A percentile compares a stretch with the other conserved stretches of the same genome.
These are phyloP conservation scores for Neopestalotiopsis sp. DNA, from an alignment of 2,329 filamentous ascomycete genomes.

Conservation along the genomic window DNA sequence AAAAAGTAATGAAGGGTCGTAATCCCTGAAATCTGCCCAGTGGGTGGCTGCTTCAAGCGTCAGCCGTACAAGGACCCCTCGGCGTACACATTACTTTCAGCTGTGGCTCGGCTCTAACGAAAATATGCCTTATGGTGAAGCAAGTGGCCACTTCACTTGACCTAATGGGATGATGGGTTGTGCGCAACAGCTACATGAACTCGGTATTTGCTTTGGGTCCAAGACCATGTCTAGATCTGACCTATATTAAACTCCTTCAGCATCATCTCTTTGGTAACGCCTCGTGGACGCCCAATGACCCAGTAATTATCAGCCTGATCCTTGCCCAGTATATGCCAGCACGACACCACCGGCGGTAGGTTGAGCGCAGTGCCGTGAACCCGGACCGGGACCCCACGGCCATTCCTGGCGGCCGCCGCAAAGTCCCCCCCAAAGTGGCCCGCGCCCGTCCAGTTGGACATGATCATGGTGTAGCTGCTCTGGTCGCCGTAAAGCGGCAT, in stretches of 20 bases:
- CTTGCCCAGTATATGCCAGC: not conserved
- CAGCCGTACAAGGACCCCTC: no score
- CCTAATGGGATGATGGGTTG: no score
- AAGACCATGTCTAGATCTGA: not conserved
- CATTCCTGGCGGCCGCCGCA: not conserved
- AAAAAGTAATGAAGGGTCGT: no score
- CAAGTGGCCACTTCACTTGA: no score
- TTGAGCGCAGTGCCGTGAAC: not conserved
- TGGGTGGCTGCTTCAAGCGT: no score
- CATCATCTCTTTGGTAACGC: not conserved
- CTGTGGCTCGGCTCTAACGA: no score
- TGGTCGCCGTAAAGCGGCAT: not conserved
- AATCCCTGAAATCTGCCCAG: no score
- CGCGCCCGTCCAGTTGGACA: constrained; percentile 5
- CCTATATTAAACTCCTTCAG: not conserved
- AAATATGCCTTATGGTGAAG: no score
- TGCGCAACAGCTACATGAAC: no score
- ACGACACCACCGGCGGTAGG: not conserved
- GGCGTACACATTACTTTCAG: no score
- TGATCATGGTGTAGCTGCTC: constrained; percentile 2
- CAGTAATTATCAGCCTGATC: not conserved
- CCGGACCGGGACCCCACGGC: not conserved
- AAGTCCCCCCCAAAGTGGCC: not conserved
- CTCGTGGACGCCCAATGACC: not conserved
- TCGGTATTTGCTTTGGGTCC: no score